Evolutionary conservation across 2,329 filamentous ascomycete species (phyloP), one percentile per base, ranked within the genome.

Genomic region (Colletotrichum paranaense): DNA sequence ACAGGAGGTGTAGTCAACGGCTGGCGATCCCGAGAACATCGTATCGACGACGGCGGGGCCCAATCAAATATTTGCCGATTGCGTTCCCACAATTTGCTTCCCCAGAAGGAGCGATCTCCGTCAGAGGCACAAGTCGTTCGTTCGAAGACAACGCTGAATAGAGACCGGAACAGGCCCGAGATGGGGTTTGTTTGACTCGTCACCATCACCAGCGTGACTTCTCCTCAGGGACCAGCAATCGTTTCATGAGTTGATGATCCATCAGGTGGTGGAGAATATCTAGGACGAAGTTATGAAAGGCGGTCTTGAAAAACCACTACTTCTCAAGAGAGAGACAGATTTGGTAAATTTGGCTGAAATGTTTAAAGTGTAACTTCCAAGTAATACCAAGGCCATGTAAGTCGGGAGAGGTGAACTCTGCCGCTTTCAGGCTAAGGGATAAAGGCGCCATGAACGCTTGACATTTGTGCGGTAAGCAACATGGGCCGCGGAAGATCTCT

Each of bases 1-100:
- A 32, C 4, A 56, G 14, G 32, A 30, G 28, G 35, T 4, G 22
- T 60, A 62, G 38, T 46, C 30, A 22, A 22, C 16, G 58, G 22
- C 32, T 55, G 69, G 49, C 38, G 69, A 68, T 67, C 56, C 68
- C 57, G 49, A 62, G 49, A 28, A 52, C 38, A 38, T 72, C 66
- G 69, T 38, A 52, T 65, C n/a, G 19, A 42, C 11, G 16, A 53
- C 22, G 52, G 46, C 67, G 60, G 55, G 46, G 70, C 28, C 70
- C 70, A 73, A 62, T 73, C 60, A 65, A 56, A 65, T 65, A 62
- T 62, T 70, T 73, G 67, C 60, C 70, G 60, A 65, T 30, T 1
- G 22, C 38, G 59, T 73, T 70, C 62, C 59, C 42, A 69, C 66
- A 46, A 28, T 28, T 64, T 19, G 65, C 5, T 35, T 32, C 42